Conservation (phyloP, 345 rosid genomes). For the Citrus maxima region DNA sequence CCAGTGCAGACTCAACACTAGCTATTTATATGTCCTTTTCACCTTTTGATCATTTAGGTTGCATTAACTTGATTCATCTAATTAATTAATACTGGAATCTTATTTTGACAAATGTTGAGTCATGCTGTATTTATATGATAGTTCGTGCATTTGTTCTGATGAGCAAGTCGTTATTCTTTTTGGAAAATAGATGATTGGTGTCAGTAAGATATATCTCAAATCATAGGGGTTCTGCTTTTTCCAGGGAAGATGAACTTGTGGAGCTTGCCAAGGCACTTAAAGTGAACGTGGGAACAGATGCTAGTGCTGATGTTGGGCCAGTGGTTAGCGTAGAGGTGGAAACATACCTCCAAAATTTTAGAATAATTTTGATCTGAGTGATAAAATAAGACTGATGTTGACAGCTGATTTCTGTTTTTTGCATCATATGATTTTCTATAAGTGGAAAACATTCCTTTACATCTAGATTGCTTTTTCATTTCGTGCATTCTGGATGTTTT, state of each 20-base stretch:
- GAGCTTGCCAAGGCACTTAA: constrained; percentile 35
- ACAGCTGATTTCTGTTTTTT: not conserved
- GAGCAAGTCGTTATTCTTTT: not conserved
- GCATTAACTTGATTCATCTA: not conserved
- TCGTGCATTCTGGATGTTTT: not conserved
- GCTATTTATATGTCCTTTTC: not conserved
- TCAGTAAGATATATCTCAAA: not conserved
- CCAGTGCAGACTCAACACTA: not conserved
- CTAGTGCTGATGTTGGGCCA: constrained; percentile 36
- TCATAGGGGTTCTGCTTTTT: not conserved
- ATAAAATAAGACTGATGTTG: not conserved
- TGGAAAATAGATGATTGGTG: constrained; percentile 3
- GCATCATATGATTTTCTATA: not conserved
- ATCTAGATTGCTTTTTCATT: constrained; percentile 7
- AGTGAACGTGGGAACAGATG: constrained; percentile 38
- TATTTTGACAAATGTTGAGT: not conserved
- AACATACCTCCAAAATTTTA: not conserved
- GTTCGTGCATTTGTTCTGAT: not conserved
- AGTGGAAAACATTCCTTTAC: constrained; percentile 12
- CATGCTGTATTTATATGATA: not conserved
- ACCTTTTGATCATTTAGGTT: not conserved
- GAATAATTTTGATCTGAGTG: constrained; percentile 7
- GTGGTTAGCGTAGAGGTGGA: constrained; percentile 39
- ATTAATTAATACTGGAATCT: not conserved
- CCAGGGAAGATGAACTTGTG: constrained; percentile 36